phyloP scores from a whole-genome alignment of 441 rosid species.

The Erysimum cheiri region DNA sequence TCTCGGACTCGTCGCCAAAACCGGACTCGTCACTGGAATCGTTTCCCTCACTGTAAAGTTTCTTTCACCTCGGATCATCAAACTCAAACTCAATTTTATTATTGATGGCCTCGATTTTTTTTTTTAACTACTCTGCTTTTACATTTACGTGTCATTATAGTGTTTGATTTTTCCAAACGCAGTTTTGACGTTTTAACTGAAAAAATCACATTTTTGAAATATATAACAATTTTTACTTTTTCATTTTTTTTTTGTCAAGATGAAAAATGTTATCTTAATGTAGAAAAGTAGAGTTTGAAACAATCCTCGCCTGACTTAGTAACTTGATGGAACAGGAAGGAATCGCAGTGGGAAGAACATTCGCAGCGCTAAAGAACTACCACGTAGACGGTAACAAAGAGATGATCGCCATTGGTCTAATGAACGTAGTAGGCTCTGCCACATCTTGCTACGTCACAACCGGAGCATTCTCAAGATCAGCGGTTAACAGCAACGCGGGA shows the following conservation, averaged over 20 bases:
- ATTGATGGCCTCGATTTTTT: not conserved
- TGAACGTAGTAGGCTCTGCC: constrained; percentile 93
- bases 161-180: no score
- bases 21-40: constrained; percentile 84
- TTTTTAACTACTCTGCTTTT: not conserved
- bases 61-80: not conserved
- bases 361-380: constrained; percentile 84
- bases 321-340: constrained; percentile 71
- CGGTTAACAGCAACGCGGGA: constrained; percentile 92
- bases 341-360: constrained; percentile 95
- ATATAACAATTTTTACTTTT: no score
- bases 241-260: no score
- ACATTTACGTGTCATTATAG: no score
- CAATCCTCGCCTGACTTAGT: not conserved
- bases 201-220: no score
- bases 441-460: constrained; percentile 91
- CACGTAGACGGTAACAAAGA: constrained; percentile 98
- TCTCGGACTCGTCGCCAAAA: constrained; percentile 73
- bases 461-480: constrained; percentile 93
- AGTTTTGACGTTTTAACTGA: no score
- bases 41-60: constrained; percentile 82
- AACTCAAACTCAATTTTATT: not conserved
- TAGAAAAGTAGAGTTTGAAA: no score
- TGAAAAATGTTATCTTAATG: no score
- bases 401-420: constrained; percentile 93